phyloP scores from a whole-genome alignment of 768 basidiomycete species.

The Lentinula sp. region DNA sequence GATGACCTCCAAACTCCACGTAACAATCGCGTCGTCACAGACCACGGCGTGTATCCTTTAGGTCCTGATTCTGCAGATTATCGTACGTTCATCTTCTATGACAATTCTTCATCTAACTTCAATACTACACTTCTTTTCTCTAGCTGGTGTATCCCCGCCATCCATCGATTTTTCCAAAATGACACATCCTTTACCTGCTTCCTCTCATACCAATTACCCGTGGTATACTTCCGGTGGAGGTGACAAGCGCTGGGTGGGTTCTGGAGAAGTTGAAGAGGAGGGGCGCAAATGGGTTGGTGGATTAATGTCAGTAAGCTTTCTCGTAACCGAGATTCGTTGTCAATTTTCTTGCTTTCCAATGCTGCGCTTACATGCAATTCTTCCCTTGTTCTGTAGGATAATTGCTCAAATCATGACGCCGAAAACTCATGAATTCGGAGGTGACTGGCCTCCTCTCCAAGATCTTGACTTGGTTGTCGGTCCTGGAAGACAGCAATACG shows the following conservation, averaged over 20 bases:
- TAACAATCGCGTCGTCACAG: conserved; percentile 21
- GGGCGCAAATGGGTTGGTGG: conserved; percentile 71
- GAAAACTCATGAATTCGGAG: conserved; percentile 28
- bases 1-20: conserved; percentile 19
- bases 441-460: conserved; percentile 30
- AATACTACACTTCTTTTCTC: neutral
- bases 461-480: conserved; percentile 44
- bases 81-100: conserved; percentile 18
- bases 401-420: conserved; percentile 51
- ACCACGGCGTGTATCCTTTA: conserved; percentile 41
- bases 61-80: conserved; percentile 22
- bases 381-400: conserved; percentile 35
- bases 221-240: conserved; percentile 65
- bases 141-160: conserved; percentile 5
- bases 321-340: no score
- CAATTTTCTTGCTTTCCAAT: neutral
- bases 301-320: conserved; percentile 43
- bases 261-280: conserved; percentile 45
- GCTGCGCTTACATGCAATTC: neutral
- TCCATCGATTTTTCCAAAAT: conserved; percentile 32
- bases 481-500: conserved; percentile 51
- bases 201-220: conserved; percentile 58
- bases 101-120: neutral
- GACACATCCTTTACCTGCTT: conserved; percentile 50
- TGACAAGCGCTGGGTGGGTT: conserved; percentile 57